Conservation (phyloP, 192 early-diverging fungal species). For the Coemansia furcata region DNA sequence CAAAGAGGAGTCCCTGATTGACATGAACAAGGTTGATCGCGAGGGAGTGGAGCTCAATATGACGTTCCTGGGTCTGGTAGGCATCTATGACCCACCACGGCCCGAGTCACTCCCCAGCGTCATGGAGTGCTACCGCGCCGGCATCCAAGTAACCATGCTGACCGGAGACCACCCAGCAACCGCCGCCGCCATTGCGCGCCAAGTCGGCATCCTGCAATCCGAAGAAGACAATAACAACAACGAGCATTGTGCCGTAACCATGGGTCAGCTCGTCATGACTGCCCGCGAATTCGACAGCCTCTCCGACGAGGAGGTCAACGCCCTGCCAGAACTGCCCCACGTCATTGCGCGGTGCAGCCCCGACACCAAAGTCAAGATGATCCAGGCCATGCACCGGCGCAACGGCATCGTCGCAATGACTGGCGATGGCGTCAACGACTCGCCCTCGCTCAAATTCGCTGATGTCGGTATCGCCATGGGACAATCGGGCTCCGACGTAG, state of each 20-base stretch:
- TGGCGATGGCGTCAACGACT: slow-evolving; percentile 86
- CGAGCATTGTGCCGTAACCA: slow-evolving; percentile 26
- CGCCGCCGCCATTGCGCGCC: slow-evolving; percentile 86
- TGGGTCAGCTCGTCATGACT: slow-evolving; percentile 68
- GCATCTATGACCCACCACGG: slow-evolving; percentile 90
- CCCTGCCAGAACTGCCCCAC: slow-evolving; percentile 73
- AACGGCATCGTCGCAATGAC: slow-evolving; percentile 83
- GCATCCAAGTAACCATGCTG: slow-evolving; percentile 94
- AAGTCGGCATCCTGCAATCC: slow-evolving; percentile 75
- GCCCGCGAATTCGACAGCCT: slow-evolving; percentile 83
- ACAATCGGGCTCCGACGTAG: slow-evolving; percentile 69
- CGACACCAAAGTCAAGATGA: slow-evolving; percentile 97
- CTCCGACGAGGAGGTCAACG: slow-evolving; percentile 77
- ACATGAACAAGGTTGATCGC: slow-evolving; percentile 52
- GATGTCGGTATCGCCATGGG: slow-evolving; percentile 79
- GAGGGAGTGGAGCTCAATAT: slow-evolving; percentile 69
- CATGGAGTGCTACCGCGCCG: slow-evolving; percentile 80
- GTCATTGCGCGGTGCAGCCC: slow-evolving; percentile 94
- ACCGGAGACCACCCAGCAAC: slow-evolving; percentile 94
- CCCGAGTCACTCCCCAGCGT: slow-evolving; percentile 65
- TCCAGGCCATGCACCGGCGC: slow-evolving; percentile 82
- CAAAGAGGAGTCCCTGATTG: slow-evolving; percentile 17
- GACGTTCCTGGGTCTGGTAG: slow-evolving; percentile 84
- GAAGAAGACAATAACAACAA: slow-evolving; percentile 23
- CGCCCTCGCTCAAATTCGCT: slow-evolving; percentile 72